Conservation (phyloP, 1,284 basidiomycete species). For the Rhodotorula sp. region DNA sequence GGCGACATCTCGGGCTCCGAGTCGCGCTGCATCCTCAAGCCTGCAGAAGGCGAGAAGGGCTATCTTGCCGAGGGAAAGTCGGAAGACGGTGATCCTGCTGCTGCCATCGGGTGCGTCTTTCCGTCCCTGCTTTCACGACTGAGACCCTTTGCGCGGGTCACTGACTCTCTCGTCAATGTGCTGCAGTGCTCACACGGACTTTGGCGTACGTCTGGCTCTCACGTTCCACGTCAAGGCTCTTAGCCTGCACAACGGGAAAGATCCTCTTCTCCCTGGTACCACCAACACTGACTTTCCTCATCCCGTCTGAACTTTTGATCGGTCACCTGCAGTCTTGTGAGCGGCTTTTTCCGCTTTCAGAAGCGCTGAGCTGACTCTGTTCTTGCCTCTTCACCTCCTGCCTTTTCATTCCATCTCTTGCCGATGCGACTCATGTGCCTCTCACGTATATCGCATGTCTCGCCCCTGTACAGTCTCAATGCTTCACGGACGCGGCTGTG, state of each 20-base stretch:
- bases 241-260: too few relatives aligned
- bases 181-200: conserved; percentile 54
- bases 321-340: too few relatives aligned
- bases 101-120: conserved; percentile 31
- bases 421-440: neutral
- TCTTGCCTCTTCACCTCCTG: too few relatives aligned
- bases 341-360: too few relatives aligned
- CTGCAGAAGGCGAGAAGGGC: conserved; percentile 17
- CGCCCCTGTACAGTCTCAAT: conserved; percentile 28
- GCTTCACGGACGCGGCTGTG: conserved; percentile 42
- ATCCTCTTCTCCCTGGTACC: too few relatives aligned
- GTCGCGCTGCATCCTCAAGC: conserved; percentile 32
- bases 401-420: neutral
- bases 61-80: conserved; percentile 24
- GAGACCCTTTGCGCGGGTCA: neutral
- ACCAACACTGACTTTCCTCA: too few relatives aligned
- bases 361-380: neutral
- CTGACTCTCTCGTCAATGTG: too few relatives aligned
- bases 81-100: conserved; percentile 33
- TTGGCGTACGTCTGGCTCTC: conserved; percentile 46
- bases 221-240: too few relatives aligned
- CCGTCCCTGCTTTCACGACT: too few relatives aligned
- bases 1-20: conserved; percentile 35
- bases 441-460: neutral
- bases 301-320: too few relatives aligned